phyloP scores from a whole-genome alignment of 345 rosid species.

The Excoecaria agallocha region DNA sequence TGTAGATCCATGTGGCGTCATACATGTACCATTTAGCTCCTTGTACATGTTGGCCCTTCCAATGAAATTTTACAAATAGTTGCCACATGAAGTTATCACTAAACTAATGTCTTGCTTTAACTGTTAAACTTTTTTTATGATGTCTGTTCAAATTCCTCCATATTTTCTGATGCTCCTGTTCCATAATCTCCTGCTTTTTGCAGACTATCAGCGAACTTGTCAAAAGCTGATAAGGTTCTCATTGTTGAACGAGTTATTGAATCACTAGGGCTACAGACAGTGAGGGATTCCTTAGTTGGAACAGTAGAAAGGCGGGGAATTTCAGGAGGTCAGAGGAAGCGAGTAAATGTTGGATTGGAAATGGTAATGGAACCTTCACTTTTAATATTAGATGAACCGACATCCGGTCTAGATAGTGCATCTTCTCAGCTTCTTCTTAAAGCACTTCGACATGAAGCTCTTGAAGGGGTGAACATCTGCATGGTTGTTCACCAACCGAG shows the following conservation, averaged over 20 bases:
- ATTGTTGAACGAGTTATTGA: slow-evolving; percentile 89
- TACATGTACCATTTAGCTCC: background rate
- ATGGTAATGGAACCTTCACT: slow-evolving; percentile 99
- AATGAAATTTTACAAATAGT: background rate
- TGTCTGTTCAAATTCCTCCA: slow-evolving; percentile 3
- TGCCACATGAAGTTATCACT: background rate
- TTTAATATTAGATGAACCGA: slow-evolving; percentile 90
- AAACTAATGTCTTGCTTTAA: background rate
- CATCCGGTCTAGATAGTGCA: slow-evolving; percentile 97
- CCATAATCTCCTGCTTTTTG: slow-evolving; percentile 14
- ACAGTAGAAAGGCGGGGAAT: slow-evolving; percentile 92
- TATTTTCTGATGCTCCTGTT: slow-evolving; percentile 4
- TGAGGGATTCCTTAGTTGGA: slow-evolving; percentile 83
- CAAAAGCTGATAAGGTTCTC: slow-evolving; percentile 75
- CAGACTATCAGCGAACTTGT: slow-evolving; percentile 63
- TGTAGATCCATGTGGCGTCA: background rate
- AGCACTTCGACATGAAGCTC: slow-evolving; percentile 91
- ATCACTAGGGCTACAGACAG: slow-evolving; percentile 79
- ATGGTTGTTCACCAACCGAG: slow-evolving; percentile 98
- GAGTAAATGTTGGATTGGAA: slow-evolving; percentile 93
- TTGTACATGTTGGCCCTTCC: background rate
- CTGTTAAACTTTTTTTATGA: background rate
- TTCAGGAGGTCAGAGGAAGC: slow-evolving; percentile 96
- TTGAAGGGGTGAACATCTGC: slow-evolving; percentile 89
- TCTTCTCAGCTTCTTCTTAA: slow-evolving; percentile 84